These are phyloP conservation scores for Suillus bovinus DNA, from an alignment of 768 basidiomycete species.

Conservation along the genomic window DNA sequence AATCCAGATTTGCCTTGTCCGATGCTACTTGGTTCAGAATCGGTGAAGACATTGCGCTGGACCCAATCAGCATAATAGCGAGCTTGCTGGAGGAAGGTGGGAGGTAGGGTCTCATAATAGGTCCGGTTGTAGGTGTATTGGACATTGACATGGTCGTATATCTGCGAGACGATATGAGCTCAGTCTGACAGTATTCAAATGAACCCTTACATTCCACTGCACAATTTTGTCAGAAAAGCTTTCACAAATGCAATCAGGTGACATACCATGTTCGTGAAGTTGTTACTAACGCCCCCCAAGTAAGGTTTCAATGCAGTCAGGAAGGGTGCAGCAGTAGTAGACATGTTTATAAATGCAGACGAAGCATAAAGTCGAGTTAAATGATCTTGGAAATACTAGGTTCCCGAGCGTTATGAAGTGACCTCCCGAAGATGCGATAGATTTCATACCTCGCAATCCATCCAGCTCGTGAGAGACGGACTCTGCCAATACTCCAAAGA, in stretches of 20 bases:
- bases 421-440: not conserved
- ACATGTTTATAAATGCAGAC: constrained; percentile 46
- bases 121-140: constrained; percentile 80
- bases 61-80: constrained; percentile 76
- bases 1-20: constrained; percentile 64
- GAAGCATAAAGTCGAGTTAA: constrained; percentile 13
- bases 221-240: constrained; percentile 16
- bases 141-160: constrained; percentile 77
- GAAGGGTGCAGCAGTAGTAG: constrained; percentile 60
- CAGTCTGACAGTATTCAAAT: not conserved
- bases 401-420: not conserved
- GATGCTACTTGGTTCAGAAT: constrained; percentile 54
- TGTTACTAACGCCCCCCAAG: constrained; percentile 61
- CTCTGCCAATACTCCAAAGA: constrained; percentile 56
- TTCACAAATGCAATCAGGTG: not conserved
- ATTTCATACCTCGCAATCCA: constrained; percentile 47
- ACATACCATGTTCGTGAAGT: constrained; percentile 68
- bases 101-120: constrained; percentile 70
- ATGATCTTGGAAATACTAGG: constrained; percentile 30
- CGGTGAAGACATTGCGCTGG: constrained; percentile 72
- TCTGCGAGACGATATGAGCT: constrained; percentile 36
- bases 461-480: constrained; percentile 81
- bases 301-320: constrained; percentile 65
- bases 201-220: constrained; percentile 70
- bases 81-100: constrained; percentile 68